Base-by-base conservation (phyloP, 1,139 yeast species). In the Fermentozyma sake region DNA sequence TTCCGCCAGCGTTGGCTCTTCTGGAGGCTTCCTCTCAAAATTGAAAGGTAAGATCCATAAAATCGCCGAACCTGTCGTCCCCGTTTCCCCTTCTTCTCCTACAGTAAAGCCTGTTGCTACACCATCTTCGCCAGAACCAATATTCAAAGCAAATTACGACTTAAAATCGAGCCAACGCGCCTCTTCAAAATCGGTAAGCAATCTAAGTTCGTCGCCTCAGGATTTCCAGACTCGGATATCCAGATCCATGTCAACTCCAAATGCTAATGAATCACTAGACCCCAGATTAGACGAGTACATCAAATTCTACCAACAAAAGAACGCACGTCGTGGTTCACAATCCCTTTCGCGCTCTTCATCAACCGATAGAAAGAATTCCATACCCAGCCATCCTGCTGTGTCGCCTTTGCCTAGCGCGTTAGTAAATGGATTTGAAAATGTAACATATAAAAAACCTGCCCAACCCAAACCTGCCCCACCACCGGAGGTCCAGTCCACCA, bases 211-310 rank as follows among this genome's bases (percentile, higher is more conserved):
- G n/a, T n/a, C n/a, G n/a, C n/a, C n/a, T n/a, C n/a, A n/a, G n/a
- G n/a, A n/a, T n/a, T n/a, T n/a, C n/a, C n/a, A n/a, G n/a, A n/a
- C n/a, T n/a, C n/a, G n/a, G n/a, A n/a, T n/a, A n/a, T n/a, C n/a
- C n/a, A n/a, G n/a, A n/a, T n/a, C n/a, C n/a, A n/a, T n/a, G n/a
- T 34, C 46, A 2, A 48, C 53, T 7, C 32, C 31, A 4, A 26
- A 31, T 20, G 20, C 38, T 9, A 29, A 27, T 6, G 35, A 31
- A 6, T 14, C 38, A 4, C 18, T 42, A 5, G 84, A 79, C 41
- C 79, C 81, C 2, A 63, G 74, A 37, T 48, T 80, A 20, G 72
- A 73, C 21, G 77, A 74, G 29, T 80, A 78, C 42, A 58, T 80
- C 32, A 60, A 62, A 27, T 70, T 68, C 41, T 75, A 71, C 42